A percentile compares a stretch with the other conserved stretches of the same genome.
These are phyloP conservation scores for Sanghuangporus baumii DNA, from an alignment of 1,284 basidiomycete genomes.

Conservation along the genomic window DNA sequence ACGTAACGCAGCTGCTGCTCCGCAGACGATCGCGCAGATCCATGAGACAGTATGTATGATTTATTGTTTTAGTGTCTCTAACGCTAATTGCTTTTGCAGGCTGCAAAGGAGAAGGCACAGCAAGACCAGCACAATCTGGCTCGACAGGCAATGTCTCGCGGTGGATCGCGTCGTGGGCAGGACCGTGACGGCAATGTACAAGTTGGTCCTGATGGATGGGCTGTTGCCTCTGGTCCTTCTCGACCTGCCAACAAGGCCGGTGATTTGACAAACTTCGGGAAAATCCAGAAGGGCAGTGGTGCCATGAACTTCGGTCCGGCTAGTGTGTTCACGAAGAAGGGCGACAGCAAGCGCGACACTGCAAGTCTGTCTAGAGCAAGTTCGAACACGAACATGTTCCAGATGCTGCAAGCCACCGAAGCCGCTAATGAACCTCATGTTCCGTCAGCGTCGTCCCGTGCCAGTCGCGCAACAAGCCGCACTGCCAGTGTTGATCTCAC, in stretches of 20 bases:
- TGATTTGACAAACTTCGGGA: slow-evolving; percentile 84
- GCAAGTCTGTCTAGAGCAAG: slow-evolving; percentile 71
- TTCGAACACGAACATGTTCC: slow-evolving; percentile 87
- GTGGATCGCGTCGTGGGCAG: slow-evolving; percentile 86
- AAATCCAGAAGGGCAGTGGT: slow-evolving; percentile 58
- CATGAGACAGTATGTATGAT: slow-evolving; percentile 69
- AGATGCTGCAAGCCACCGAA: slow-evolving; percentile 60
- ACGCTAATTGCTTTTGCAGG: slow-evolving; percentile 32
- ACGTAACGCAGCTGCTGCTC: slow-evolving; percentile 71
- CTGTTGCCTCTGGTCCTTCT: slow-evolving; percentile 58
- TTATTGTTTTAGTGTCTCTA: slow-evolving; percentile 11
- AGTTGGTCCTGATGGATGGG: slow-evolving; percentile 79
- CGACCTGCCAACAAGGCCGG: slow-evolving; percentile 74
- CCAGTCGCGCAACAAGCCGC: slow-evolving; percentile 29
- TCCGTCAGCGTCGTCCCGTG: slow-evolving; percentile 29
- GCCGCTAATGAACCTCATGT: slow-evolving; percentile 42
- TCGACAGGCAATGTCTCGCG: slow-evolving; percentile 55
- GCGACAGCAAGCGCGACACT: slow-evolving; percentile 55
- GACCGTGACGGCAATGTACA: slow-evolving; percentile 55
- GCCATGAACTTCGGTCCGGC: slow-evolving; percentile 71
- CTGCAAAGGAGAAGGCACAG: slow-evolving; percentile 63
- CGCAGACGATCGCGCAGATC: slow-evolving; percentile 85
- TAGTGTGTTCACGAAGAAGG: slow-evolving; percentile 72
- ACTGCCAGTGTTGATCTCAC: slow-evolving; percentile 44
- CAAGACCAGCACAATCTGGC: slow-evolving; percentile 57